Conservation (phyloP, 2,329 filamentous ascomycete genomes). For the Lachnellula willkommii region DNA sequence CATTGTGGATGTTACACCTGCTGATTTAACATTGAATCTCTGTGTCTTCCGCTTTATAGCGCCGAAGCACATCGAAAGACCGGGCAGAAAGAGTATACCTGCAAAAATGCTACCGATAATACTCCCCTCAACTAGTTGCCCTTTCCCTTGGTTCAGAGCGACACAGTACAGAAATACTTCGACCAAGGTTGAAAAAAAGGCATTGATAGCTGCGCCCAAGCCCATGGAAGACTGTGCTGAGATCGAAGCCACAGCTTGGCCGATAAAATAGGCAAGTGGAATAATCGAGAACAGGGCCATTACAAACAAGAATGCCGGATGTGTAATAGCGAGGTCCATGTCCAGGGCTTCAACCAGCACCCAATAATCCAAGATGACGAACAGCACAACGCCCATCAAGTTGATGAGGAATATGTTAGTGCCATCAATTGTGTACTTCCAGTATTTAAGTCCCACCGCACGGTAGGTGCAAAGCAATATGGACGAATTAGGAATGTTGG, state of each 20-base stretch:
- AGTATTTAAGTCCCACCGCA: slow-evolving; percentile 89
- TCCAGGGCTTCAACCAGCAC: slow-evolving; percentile 66
- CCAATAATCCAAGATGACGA: slow-evolving; percentile 90
- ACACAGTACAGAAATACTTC: slow-evolving; percentile 98
- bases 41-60: slow-evolving; percentile 98
- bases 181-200: slow-evolving; percentile 95
- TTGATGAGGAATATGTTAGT: slow-evolving; percentile 99
- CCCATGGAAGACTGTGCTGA: slow-evolving; percentile 99
- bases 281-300: slow-evolving; percentile 88
- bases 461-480: slow-evolving; percentile 96
- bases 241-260: slow-evolving; percentile 95
- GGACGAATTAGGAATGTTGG: slow-evolving; percentile 69
- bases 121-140: slow-evolving; percentile 88
- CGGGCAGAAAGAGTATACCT: slow-evolving; percentile 88
- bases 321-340: slow-evolving; percentile 65
- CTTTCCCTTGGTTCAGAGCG: slow-evolving; percentile 86
- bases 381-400: slow-evolving; percentile 85
- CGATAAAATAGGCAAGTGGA: slow-evolving; percentile 95
- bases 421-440: slow-evolving; percentile 98
- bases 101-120: slow-evolving; percentile 98
- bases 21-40: slow-evolving; percentile 93
- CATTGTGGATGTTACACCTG: slow-evolving; percentile 97
- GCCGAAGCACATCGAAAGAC: slow-evolving; percentile 97
- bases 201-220: slow-evolving; percentile 91
- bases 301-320: slow-evolving; percentile 79